These are phyloP conservation scores for Neonectria magnoliae DNA, from an alignment of 2,329 filamentous ascomycete species.

Conservation along the genomic window DNA sequence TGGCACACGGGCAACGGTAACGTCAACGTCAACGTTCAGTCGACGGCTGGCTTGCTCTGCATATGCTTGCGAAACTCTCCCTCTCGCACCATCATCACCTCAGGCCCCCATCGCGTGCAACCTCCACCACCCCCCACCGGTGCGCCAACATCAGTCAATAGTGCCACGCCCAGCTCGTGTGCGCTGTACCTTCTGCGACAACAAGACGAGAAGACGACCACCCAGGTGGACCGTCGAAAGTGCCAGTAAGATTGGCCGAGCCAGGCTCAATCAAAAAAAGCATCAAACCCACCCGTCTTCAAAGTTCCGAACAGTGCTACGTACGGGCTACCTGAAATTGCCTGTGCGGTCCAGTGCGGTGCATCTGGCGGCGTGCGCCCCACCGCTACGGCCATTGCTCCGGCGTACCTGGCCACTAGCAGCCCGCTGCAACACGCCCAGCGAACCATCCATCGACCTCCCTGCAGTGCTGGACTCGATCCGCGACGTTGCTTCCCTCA, in stretches of 20 bases:
- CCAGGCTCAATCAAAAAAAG: slow-evolving; percentile 1
- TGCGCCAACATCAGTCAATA: slow-evolving; percentile 2
- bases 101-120: background rate
- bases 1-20: background rate
- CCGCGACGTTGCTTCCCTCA: slow-evolving; percentile 43
- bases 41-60: background rate
- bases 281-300: slow-evolving; percentile 8
- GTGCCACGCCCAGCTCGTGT: slow-evolving; percentile 13
- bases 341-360: background rate
- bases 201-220: background rate
- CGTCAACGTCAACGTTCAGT: background rate
- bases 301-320: background rate
- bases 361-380: slow-evolving; percentile 21
- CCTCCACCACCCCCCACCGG: background rate
- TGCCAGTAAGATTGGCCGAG: slow-evolving; percentile 26
- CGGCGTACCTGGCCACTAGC: slow-evolving; percentile 24
- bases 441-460: slow-evolving; percentile 38
- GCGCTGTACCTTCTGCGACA: slow-evolving; percentile 6
- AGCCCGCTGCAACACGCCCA: slow-evolving; percentile 5
- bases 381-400: slow-evolving; percentile 24
- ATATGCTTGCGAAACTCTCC: slow-evolving; percentile 9
- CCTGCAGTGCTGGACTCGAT: slow-evolving; percentile 40
- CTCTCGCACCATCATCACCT: slow-evolving; percentile 19
- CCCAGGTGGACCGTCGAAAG: slow-evolving; percentile 18
- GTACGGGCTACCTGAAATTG: slow-evolving; percentile 2